Base-by-base conservation (phyloP, 768 basidiomycete species). In the Epithele typhae region DNA sequence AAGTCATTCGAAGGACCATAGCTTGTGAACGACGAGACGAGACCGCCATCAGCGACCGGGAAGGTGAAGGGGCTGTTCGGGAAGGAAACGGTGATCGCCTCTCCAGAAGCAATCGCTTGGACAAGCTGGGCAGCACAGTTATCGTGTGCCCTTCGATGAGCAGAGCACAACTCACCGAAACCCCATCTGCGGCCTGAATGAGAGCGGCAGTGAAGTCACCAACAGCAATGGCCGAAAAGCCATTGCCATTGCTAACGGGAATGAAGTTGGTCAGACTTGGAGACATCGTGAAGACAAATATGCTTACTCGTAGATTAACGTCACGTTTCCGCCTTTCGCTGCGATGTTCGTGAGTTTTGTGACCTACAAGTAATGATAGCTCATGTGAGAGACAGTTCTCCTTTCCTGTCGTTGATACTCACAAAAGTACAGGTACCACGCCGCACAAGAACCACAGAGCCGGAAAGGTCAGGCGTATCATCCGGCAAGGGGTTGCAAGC, bases 1-100 rank as follows among this genome's bases (percentile, higher is more conserved):
- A 80, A 68, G 55, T 84, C 81, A 56, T 80, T 75, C 4, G 77
- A 71, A 1, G 82, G 82, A 1, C 82, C 82, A 46, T 76, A 80
- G 40, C 73, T 72, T 27, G 76, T 73, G 62, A 79, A 81, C 35
- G 24, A 36, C 1, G 78, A 81, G 17, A 81, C 73, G 35, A 81
- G 68, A 11, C 81, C 82, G 15, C 79, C 81, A 4, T 64, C 60
- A 10, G 73, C 66, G 50, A 78, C 74, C 15, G 75, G 72, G 60
- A 75, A 69, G 22, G 74, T 59, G 42, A 67, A 64, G 17, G 75
- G 74, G 22, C 59, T 56, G 62, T 77, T 74, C 34, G 74, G 75
- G 69, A 78, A 77, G 2, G 73, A 65, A 33, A 79, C 45, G 3
- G 67, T 68, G 39, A 80, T 56, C 10, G 64, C 59, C 0, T 49